A percentile compares a stretch with the other conserved stretches of the same genome.
These are phyloP conservation scores for Paraphoma chrysanthemicola DNA, from an alignment of 2,329 filamentous ascomycete genomes.

Conservation along the genomic window DNA sequence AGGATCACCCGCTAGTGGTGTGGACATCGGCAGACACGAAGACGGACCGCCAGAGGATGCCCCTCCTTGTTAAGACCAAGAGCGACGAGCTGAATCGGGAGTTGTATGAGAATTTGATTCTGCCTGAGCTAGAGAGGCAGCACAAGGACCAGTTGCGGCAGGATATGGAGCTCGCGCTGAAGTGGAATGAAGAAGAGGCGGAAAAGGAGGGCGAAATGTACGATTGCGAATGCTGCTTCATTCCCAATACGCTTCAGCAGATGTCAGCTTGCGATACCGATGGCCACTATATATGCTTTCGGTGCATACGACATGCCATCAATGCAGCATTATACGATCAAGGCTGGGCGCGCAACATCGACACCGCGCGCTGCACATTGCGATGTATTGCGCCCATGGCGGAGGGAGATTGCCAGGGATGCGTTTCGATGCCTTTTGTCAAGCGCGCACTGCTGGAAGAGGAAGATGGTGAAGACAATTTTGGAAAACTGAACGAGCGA, in stretches of 20 bases:
- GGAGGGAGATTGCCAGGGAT: conserved; percentile 69
- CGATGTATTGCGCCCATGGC: conserved; percentile 80
- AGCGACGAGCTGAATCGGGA: conserved; percentile 63
- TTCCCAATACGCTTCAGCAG: conserved; percentile 73
- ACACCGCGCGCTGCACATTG: conserved; percentile 74
- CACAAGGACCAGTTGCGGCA: conserved; percentile 47
- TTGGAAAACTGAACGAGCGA: conserved; percentile 79
- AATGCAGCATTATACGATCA: conserved; percentile 93
- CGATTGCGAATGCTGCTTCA: conserved; percentile 83
- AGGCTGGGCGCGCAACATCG: conserved; percentile 83
- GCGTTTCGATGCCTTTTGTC: conserved; percentile 73
- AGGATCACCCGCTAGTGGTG: conserved; percentile 66
- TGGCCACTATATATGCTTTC: conserved; percentile 79
- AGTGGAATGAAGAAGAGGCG: conserved; percentile 58
- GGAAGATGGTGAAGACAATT: conserved; percentile 72
- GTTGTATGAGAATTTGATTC: conserved; percentile 54
- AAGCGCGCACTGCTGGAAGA: conserved; percentile 74
- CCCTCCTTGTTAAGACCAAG: conserved; percentile 70
- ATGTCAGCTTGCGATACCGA: conserved; percentile 73
- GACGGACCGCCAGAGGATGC: conserved; percentile 61
- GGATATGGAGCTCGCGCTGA: conserved; percentile 52
- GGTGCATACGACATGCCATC: conserved; percentile 81
- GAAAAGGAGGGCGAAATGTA: conserved; percentile 56
- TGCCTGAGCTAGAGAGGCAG: conserved; percentile 50
- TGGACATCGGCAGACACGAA: conserved; percentile 66